Evolutionary conservation across 164 flowering plant species (phyloP).

Genomic region (Chimonanthus salicifolius): DNA sequence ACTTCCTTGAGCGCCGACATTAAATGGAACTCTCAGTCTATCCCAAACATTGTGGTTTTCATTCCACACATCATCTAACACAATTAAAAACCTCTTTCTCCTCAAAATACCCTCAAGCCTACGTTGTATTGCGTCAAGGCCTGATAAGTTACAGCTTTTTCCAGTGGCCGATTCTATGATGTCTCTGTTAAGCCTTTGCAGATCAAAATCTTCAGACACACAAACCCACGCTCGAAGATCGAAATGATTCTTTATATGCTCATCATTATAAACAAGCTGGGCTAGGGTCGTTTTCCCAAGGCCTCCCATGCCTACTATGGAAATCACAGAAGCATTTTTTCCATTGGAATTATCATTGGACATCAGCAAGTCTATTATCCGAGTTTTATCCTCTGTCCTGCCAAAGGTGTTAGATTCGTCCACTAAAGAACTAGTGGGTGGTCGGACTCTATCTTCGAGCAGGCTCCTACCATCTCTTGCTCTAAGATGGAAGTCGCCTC

Average conservation of each 20-base stretch:
- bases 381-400: slow-evolving; percentile 7
- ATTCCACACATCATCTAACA: slow-evolving; percentile 12
- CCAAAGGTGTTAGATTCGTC: slow-evolving; percentile 11
- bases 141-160: too few species aligned
- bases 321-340: background rate
- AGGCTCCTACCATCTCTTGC: background rate
- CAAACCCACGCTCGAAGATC: slow-evolving; percentile 1
- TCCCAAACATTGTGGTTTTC: background rate
- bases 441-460: background rate
- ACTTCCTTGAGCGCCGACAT: background rate
- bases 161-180: background rate
- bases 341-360: too few species aligned
- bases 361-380: slow-evolving; percentile 1
- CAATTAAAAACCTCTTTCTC: slow-evolving; percentile 3
- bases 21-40: background rate
- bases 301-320: slow-evolving; percentile 3
- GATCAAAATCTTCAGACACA: background rate
- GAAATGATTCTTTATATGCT: background rate
- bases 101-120: background rate
- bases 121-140: background rate
- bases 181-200: background rate
- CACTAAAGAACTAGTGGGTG: slow-evolving; percentile 4
- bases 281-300: background rate
- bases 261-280: background rate
- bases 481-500: background rate